Conservation (phyloP, 768 basidiomycete genomes). For the Ramaria sp. region DNA sequence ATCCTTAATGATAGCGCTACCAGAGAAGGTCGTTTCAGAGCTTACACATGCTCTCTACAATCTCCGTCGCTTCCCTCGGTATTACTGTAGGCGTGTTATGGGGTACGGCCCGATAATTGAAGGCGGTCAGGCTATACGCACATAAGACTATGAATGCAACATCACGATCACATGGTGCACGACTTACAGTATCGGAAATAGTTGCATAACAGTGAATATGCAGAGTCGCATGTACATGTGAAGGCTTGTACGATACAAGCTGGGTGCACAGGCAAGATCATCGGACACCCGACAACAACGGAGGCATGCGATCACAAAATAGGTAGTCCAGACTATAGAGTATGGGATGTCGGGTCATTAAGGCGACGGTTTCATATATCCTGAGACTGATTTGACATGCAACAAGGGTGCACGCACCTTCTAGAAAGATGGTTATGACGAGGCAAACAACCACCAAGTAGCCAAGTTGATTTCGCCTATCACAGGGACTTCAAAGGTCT, state of each 20-base stretch:
- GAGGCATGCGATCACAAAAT: neutral
- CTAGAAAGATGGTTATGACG: neutral
- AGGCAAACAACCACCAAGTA: neutral
- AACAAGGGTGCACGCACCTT: neutral
- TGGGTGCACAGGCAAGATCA: neutral
- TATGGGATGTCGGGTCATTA: neutral
- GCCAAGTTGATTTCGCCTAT: neutral
- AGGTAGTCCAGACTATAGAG: neutral
- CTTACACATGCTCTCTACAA: neutral
- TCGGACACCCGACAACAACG: neutral
- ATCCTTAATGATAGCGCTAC: neutral
- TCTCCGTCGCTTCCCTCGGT: neutral
- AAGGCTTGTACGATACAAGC: too few relatives aligned
- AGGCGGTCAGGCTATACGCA: neutral
- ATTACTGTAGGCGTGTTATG: neutral
- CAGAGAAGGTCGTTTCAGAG: neutral
- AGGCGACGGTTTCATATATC: too few relatives aligned
- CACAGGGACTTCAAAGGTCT: neutral
- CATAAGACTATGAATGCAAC: too few relatives aligned
- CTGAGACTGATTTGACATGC: neutral
- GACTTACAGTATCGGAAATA: neutral
- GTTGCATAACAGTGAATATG: neutral
- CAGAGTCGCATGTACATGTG: neutral
- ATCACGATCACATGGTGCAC: neutral
- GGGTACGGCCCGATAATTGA: neutral